Evolutionary conservation across 345 rosid genomes (phyloP).

Genomic region (Erucastrum elatum): DNA sequence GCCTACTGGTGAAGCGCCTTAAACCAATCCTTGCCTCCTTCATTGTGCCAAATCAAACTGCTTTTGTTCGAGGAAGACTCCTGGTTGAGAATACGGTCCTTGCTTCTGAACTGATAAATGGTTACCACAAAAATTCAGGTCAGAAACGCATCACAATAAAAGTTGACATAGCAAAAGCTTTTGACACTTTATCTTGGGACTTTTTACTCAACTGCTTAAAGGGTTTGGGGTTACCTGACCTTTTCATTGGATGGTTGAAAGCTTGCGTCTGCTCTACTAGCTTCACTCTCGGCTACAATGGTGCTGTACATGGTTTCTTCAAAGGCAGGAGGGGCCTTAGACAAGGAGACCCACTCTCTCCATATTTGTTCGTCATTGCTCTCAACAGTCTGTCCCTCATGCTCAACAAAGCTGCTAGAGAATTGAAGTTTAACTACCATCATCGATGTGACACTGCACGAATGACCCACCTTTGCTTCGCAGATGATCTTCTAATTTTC

Average conservation of each 20-base stretch:
- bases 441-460: background rate
- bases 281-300: background rate
- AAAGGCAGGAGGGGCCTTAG: background rate
- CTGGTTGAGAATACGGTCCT: background rate
- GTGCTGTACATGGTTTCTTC: background rate
- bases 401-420: background rate
- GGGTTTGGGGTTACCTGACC: background rate
- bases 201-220: background rate
- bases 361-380: background rate
- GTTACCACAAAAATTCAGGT: background rate
- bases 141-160: background rate
- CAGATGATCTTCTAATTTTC: background rate
- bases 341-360: background rate
- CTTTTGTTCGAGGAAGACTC: background rate
- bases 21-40: background rate
- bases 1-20: background rate
- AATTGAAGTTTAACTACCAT: background rate
- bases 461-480: background rate
- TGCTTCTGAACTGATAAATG: background rate
- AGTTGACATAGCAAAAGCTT: background rate
- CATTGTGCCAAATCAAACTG: background rate
- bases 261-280: background rate
- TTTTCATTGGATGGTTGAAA: background rate
- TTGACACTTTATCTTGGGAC: background rate
- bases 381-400: background rate